Evolutionary conservation across 345 rosid species (phyloP), one percentile per base, ranked within the genome.

Genomic region (Lumnitzera littorea): DNA sequence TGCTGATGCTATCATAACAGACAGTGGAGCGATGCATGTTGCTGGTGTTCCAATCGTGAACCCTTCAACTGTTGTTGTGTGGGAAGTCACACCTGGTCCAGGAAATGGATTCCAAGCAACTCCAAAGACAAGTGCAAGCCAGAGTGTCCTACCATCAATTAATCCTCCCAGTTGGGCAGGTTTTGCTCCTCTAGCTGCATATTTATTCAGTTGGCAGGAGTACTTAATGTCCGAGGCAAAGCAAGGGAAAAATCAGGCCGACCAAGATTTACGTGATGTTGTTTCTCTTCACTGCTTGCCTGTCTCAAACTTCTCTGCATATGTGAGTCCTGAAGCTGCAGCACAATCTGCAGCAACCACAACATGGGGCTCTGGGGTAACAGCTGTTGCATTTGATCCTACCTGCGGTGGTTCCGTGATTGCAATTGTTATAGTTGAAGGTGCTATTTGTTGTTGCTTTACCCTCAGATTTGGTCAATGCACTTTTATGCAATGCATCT

Each of bases 341-440:
- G 85, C 87, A 49, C 96, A 86, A 65, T 88, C 99, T 62, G 96
- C 95, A 20, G 97, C 99, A 71, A 88, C 99, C 51, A 94, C 99
- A 52, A 94, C 97, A 43, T 94, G 99, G 99, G 99, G 99, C 49
- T 94, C 99, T 74, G 96, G 97, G 65, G 99, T 94, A 63, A 94
- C 96, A 62, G 99, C 99, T 50, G 94, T 94, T 78, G 92, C 97
- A 67, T 94, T 94, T 78, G 99, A 94, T 88, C 97, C 99, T 56
- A 91, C 97, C 62, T 76, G 85, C 52, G 96, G 97, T 68, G 99
- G 99, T 70, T 94, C 99, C 65, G 99, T 94, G 58, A 86, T 94
- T 67, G 89, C 97, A 46, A 91, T 91, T 74, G 99, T 91, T 61
- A 91, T 94, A 70, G 99, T 91, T 71, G 99, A 94, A 62, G 99